These are phyloP conservation scores for Dentipellis sp. DNA, from an alignment of 768 basidiomycete genomes.

Conservation along the genomic window DNA sequence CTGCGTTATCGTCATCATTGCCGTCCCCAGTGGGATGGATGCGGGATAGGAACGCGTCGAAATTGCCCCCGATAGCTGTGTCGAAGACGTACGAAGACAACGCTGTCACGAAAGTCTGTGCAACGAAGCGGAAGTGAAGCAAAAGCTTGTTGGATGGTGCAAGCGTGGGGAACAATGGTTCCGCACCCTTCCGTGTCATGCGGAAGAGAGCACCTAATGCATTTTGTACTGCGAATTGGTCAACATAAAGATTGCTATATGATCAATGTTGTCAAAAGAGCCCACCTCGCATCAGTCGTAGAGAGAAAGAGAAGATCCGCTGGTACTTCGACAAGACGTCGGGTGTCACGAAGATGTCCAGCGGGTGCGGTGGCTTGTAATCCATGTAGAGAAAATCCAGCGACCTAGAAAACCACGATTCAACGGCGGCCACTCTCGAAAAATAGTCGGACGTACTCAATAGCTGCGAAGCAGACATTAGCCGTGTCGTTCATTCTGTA, in stretches of 20 bases:
- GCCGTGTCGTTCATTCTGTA: not conserved
- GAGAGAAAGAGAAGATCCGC: slow-evolving; percentile 68
- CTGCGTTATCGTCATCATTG: not conserved
- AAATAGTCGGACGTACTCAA: slow-evolving; percentile 22
- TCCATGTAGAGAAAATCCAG: slow-evolving; percentile 87
- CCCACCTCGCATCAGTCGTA: slow-evolving; percentile 72
- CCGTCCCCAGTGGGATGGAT: slow-evolving; percentile 2
- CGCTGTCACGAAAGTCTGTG: slow-evolving; percentile 59
- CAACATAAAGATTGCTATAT: not conserved
- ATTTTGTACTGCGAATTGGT: slow-evolving; percentile 44
- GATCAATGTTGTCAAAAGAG: not conserved
- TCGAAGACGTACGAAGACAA: slow-evolving; percentile 70
- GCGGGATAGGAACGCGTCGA: slow-evolving; percentile 51
- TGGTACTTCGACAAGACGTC: slow-evolving; percentile 80
- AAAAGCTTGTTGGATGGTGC: slow-evolving; percentile 42
- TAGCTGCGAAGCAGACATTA: slow-evolving; percentile 16
- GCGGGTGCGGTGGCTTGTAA: slow-evolving; percentile 77
- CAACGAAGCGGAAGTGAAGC: slow-evolving; percentile 64
- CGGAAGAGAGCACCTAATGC: slow-evolving; percentile 59
- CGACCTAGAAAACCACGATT: slow-evolving; percentile 38
- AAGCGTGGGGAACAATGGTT: slow-evolving; percentile 52
- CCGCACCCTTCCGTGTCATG: slow-evolving; percentile 36
- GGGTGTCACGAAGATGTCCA: slow-evolving; percentile 64
- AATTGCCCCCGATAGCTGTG: slow-evolving; percentile 71
- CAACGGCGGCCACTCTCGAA: not conserved